Percentiles rank a stretch among this genome's conserved stretches.
These are phyloP conservation scores for Aurantiochytrium sp. DNA, from an alignment of 108 stramenopile genomes.

Conservation along the genomic window DNA sequence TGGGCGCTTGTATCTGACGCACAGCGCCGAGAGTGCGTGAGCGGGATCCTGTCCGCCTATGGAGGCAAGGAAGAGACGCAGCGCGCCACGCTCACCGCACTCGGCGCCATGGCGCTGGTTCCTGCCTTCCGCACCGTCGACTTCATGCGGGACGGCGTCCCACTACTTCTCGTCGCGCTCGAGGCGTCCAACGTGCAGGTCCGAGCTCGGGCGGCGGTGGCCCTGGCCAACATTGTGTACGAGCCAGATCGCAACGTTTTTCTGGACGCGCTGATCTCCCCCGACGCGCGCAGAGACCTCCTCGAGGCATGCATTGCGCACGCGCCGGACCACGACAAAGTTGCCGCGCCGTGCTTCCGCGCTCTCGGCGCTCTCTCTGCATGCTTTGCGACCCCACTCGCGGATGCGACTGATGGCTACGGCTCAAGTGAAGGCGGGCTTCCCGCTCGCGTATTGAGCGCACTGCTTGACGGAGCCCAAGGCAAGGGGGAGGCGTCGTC, in stretches of 20 bases:
- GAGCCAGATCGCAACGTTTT: neutral
- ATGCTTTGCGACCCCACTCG: neutral
- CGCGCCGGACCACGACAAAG: conserved; percentile 7
- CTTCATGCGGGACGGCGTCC: neutral
- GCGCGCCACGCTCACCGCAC: neutral
- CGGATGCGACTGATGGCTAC: neutral
- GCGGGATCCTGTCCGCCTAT: neutral
- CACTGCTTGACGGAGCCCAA: neutral
- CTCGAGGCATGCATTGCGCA: neutral
- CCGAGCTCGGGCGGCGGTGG: neutral
- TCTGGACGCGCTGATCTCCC: neutral
- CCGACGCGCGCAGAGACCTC: neutral
- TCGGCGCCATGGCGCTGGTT: conserved; percentile 7
- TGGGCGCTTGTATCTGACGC: neutral
- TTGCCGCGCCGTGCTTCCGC: neutral
- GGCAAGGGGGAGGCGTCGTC: neutral
- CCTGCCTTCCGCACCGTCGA: neutral
- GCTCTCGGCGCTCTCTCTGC: neutral
- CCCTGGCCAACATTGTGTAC: neutral
- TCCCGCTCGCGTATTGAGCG: neutral
- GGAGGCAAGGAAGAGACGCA: neutral
- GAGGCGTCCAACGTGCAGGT: neutral
- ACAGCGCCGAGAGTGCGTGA: neutral
- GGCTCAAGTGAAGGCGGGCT: neutral
- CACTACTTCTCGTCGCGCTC: neutral